A percentile compares a stretch with the other conserved stretches of the same genome.
phyloP scores from a whole-genome alignment of 495 filamentous ascomycete species.

The Trypethelium eluteriae region DNA sequence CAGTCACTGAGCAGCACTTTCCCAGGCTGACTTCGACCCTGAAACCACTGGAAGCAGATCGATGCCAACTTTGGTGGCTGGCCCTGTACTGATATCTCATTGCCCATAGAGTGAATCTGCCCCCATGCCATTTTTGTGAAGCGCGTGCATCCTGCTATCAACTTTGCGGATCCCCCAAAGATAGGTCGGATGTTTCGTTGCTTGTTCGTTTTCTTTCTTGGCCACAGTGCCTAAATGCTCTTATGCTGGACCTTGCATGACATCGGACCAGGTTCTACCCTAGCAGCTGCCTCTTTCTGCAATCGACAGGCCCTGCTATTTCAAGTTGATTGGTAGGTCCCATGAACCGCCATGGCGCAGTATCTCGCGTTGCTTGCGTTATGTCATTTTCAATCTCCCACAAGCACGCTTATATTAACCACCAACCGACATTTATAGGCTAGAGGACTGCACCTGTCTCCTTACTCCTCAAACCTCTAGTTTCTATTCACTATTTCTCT shows the following conservation, averaged over 20 bases:
- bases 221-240: background rate
- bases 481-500: background rate
- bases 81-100: background rate
- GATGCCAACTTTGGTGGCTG: background rate
- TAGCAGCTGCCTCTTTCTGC: slow-evolving; percentile 7
- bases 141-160: background rate
- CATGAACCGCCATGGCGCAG: background rate
- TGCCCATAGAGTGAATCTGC: background rate
- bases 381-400: background rate
- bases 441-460: background rate
- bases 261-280: background rate
- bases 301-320: background rate
- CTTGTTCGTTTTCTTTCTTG: background rate
- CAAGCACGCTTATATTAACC: background rate
- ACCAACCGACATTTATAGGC: background rate
- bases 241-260: background rate
- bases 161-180: background rate
- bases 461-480: background rate
- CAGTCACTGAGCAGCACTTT: background rate
- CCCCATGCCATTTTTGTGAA: no score
- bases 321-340: slow-evolving; percentile 2
- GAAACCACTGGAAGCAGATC: background rate
- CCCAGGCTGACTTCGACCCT: background rate
- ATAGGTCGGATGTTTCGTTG: slow-evolving; percentile 5
- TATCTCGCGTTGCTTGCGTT: background rate